A percentile compares a stretch with the other conserved stretches of the same genome.
These are phyloP conservation scores for Phytophthora kernoviae DNA, from an alignment of 352 stramenopile species.

Conservation along the genomic window DNA sequence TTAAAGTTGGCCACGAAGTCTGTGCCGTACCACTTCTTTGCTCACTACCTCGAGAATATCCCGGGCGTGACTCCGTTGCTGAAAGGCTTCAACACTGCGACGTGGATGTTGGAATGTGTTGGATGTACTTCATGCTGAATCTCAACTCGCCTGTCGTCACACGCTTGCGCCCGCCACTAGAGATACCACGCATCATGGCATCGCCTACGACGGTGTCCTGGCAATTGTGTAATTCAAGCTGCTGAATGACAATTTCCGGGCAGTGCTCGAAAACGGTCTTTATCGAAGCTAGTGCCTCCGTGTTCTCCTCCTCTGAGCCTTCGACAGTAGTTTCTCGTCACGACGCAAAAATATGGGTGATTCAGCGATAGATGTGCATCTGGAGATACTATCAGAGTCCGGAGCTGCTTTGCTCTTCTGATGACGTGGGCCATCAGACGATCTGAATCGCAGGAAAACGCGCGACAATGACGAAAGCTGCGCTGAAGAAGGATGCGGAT, in stretches of 20 bases:
- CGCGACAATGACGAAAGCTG: too few relatives aligned
- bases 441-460: too few relatives aligned
- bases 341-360: constrained; percentile 19
- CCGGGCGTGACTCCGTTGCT: constrained; percentile 21
- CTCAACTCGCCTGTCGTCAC: constrained; percentile 1
- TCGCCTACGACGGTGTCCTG: constrained; percentile 53
- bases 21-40: too few relatives aligned
- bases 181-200: constrained; percentile 54
- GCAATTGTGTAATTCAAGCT: constrained; percentile 46
- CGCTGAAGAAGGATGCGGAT: too few relatives aligned
- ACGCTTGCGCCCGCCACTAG: constrained; percentile 53
- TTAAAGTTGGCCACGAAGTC: too few relatives aligned
- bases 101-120: background rate
- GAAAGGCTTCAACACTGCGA: constrained; percentile 3
- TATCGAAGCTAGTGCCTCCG: constrained; percentile 22
- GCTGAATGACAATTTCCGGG: constrained; percentile 50
- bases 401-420: too few relatives aligned
- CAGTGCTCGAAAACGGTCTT: constrained; percentile 30
- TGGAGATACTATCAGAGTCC: too few relatives aligned
- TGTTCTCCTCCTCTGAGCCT: constrained; percentile 33
- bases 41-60: constrained; percentile 44
- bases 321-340: constrained; percentile 20
- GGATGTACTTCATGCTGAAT: constrained; percentile 20
- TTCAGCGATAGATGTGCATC: too few relatives aligned
- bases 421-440: too few relatives aligned